Conservation (phyloP, 768 basidiomycete genomes). For the Lactifluus piperatus region DNA sequence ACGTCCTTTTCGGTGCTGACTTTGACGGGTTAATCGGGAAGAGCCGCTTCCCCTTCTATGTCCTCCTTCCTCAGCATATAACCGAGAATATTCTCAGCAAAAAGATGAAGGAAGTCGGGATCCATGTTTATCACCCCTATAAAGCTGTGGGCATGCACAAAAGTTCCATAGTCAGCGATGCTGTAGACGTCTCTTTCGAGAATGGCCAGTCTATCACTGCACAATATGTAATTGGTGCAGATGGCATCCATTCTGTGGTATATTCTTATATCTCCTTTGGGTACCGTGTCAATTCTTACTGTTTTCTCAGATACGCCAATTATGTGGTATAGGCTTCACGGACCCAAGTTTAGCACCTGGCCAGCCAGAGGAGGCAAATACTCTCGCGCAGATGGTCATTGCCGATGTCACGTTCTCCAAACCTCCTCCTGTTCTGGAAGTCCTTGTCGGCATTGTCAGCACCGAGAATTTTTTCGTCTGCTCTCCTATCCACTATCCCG, state of each 20-base stretch:
- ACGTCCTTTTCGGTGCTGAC: slow-evolving; percentile 25
- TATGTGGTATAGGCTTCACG: slow-evolving; percentile 34
- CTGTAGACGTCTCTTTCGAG: slow-evolving; percentile 39
- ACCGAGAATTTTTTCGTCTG: slow-evolving; percentile 29
- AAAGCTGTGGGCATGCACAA: slow-evolving; percentile 33
- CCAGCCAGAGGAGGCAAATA: slow-evolving; percentile 23
- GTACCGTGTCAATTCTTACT: neutral
- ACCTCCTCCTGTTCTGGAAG: slow-evolving; percentile 23
- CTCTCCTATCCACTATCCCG: slow-evolving; percentile 30
- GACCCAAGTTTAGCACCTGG: slow-evolving; percentile 32
- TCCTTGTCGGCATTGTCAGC: slow-evolving; percentile 24
- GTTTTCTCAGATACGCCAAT: slow-evolving; percentile 32
- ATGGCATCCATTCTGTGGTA: slow-evolving; percentile 41
- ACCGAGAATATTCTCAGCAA: slow-evolving; percentile 36
- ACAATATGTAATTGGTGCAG: slow-evolving; percentile 43
- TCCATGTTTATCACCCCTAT: slow-evolving; percentile 31
- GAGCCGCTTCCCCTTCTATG: slow-evolving; percentile 37
- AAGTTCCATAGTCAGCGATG: slow-evolving; percentile 23
- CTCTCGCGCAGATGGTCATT: slow-evolving; percentile 34
- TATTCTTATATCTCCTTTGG: slow-evolving; percentile 9
- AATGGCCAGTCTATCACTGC: slow-evolving; percentile 36
- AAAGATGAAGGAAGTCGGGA: slow-evolving; percentile 27
- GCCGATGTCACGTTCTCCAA: slow-evolving; percentile 38
- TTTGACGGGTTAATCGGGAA: slow-evolving; percentile 31
- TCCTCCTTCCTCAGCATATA: slow-evolving; percentile 36